Evolutionary conservation across 2,329 filamentous ascomycete genomes (phyloP), one percentile per base, ranked within the genome.

Genomic region (Pseudogymnoascus sp.): DNA sequence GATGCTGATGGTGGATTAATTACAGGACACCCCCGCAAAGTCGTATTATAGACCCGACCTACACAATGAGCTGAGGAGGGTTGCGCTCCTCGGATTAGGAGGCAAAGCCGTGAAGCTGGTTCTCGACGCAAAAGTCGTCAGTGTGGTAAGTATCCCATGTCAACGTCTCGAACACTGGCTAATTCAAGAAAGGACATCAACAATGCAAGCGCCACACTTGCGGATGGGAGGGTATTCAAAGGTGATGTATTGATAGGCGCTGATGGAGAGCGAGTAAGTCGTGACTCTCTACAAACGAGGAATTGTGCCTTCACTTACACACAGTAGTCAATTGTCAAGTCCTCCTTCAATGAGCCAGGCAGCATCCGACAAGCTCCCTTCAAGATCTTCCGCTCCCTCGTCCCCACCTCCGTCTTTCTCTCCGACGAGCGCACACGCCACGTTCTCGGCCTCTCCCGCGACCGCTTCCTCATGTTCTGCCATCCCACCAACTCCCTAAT

Each of bases 381-480:
- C 43, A 50, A 50, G 6, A 30, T 50, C 6, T 18, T 50, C 25
- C 43, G 43, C 22, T 50, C 43, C 43, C 43, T 50, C n/a, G 9
- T 50, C 25, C 43, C 43, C 7, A 50, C 7, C n/a, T 30, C 43
- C n/a, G 25, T 14, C n/a, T 50, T 50, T n/a, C 25, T 50, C 14
- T 50, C 43, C 25, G 43, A 50, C 25, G 43, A 30, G 25, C 43
- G 43, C 25, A 30, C 43, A 11, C 43, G 43, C 43, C 43, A 25
- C 25, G 8, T 50, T 6, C 25, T 50, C 22, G 43, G 30, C 4
- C 14, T 50, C 25, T 30, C 14, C n/a, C 8, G 14, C 3, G n/a
- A 30, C n/a, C 43, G 43, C 22, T 50, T 50, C 25, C 25, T 50
- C 43, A 50, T 50, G 43, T 30, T 50, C 43, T 50, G 43, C 43